Evolutionary conservation across 2,329 filamentous ascomycete genomes (phyloP), one percentile per base, ranked within the genome.

Genomic region (Beauveria sp.): DNA sequence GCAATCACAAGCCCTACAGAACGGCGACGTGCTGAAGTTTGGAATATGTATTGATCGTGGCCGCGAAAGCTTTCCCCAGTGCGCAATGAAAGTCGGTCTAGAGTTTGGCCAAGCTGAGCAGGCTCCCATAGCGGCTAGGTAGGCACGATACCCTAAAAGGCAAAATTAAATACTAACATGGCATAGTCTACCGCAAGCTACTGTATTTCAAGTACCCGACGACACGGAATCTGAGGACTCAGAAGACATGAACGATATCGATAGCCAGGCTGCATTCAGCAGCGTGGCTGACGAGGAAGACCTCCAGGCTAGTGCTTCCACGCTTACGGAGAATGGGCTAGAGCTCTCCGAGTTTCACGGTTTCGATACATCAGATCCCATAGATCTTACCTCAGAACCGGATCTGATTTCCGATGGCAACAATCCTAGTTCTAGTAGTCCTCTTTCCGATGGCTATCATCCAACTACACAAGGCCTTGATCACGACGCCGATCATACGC

Each of bases 151-250:
- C 12, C 12, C 20, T 8, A n/a, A 40, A 14, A 20, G 26, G 38
- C 20, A 4, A 8, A 1, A 26, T 46, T 4, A 24, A 24, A 12
- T 10, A 26, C 31, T 73, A 72, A 38, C 69, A 67, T 3, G 59
- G 64, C 16, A 4, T 24, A 46, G 26, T 28, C 45, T 60, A 67
- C 66, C 69, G 42, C 68, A 64, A 31, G 69, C 69, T 42, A 69
- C 68, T 46, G 71, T 72, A 24, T 80, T 79, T 55, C 69, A 69
- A 40, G 77, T 80, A 2, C 78, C 78, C 0, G 77, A 80, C 57
- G 77, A 78, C 9, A 70, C 68, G 8, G 75, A 77, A 20, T 63
- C 67, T 2, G 53, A 55, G 5, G 46, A 42, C 12, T 42, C 12
- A 16, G 45, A 50, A 42, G n/a, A 40, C 9, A 9, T 20, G 14